Percentiles rank a stretch among this genome's conserved stretches.
phyloP scores from a whole-genome alignment of 306 rosid species.

The Lagenaria siceraria region DNA sequence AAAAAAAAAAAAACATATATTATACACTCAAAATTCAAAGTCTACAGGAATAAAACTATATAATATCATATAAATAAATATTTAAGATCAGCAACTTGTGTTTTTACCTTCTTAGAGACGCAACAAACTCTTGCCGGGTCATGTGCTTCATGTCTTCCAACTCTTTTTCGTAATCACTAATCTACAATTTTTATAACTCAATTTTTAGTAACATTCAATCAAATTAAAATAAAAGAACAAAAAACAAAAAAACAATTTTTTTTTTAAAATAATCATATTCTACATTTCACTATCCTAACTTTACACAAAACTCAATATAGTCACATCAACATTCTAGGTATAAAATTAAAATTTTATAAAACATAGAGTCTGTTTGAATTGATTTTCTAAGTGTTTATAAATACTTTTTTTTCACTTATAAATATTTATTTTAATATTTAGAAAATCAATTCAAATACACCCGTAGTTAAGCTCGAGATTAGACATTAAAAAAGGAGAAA shows the following conservation, averaged over 20 bases:
- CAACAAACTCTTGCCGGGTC: slow-evolving; percentile 94
- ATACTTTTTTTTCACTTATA: too few species aligned
- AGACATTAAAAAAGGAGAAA: neutral
- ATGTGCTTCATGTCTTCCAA: slow-evolving; percentile 85
- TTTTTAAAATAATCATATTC: too few species aligned
- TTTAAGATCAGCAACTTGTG: neutral
- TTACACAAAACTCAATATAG: neutral
- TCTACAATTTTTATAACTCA: slow-evolving; percentile 21
- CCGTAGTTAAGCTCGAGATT: neutral
- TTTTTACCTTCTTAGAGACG: slow-evolving; percentile 77
- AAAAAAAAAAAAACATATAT: neutral
- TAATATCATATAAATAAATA: neutral
- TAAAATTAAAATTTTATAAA: too few species aligned
- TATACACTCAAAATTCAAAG: neutral
- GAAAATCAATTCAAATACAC: too few species aligned
- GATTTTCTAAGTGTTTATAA: too few species aligned
- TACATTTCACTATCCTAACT: neutral
- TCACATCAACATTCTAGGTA: too few species aligned
- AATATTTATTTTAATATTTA: too few species aligned
- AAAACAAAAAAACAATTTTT: too few species aligned
- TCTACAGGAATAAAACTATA: neutral
- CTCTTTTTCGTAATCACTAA: slow-evolving; percentile 73
- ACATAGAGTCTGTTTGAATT: too few species aligned
- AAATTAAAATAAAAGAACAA: neutral
- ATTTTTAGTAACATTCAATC: neutral